Base-by-base conservation (phyloP, 2,329 filamentous ascomycete species). In the Trichophyton simii region DNA sequence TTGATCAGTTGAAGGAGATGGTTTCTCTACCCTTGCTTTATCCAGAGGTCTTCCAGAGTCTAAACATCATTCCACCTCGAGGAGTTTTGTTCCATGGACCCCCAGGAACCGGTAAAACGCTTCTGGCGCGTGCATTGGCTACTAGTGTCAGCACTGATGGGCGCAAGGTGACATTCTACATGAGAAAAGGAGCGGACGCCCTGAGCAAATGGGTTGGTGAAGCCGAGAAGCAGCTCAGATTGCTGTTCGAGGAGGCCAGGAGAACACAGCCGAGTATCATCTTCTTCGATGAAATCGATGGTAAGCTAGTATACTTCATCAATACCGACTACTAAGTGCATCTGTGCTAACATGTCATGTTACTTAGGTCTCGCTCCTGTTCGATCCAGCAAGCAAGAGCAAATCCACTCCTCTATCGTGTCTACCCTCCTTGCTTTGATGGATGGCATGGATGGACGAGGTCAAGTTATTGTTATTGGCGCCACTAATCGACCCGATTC, bases 401-500 rank as follows among this genome's bases (percentile, higher is more conserved):
- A 99, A 75, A 97, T 97, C 63, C 94, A 99, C 74, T 91, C 94
- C 4, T 97, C 92, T 1, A 99, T 99, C 65, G 92, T 96, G 13
- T 95, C 91, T 1, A 96, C 91, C 0, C 77, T 96, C n/a, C 79
- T 96, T 63, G 91, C 91, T 0, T 76, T 96, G 68, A 96, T 96
- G 91, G 91, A 96, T 73, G 91, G 91, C 65, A 96, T 96, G 91
- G 92, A 96, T 70, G 91, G 91, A n/a, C 87, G 91, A 72, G 92
- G 92, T 34, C 94, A 99, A 74, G 94, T 99, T 63, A 95, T 99
- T 71, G 91, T 99, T 41, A 97, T 99, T 69, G 94, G 94, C 66
- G 94, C 94, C n/a, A 95, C 94, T 69, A 99, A 99, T 83, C 86
- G 94, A 67, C 94, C 94, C 68, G 97, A 97, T 83, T 97, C 94